These are phyloP conservation scores for Leersia perrieri DNA, from an alignment of 176 grass and related monocot species.

Conservation along the genomic window DNA sequence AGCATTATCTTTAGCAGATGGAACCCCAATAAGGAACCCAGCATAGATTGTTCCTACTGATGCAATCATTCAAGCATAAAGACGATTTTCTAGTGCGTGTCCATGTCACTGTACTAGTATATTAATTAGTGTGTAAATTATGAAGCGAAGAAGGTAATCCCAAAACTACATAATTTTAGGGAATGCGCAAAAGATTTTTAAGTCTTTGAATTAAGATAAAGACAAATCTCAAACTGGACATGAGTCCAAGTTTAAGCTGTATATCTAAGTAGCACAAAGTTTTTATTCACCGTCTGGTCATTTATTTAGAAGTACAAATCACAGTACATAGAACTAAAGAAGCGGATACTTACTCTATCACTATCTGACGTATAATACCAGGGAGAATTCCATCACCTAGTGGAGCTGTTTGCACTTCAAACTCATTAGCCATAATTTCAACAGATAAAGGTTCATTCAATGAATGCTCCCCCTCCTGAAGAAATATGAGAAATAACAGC, in stretches of 20 bases:
- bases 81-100: background rate
- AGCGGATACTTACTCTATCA: constrained; percentile 66
- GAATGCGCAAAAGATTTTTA: background rate
- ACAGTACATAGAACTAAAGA: background rate
- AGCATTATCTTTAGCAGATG: background rate
- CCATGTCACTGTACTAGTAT: background rate
- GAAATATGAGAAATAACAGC: background rate
- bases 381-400: constrained; percentile 74
- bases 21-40: background rate
- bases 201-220: background rate
- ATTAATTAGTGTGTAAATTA: background rate
- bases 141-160: background rate
- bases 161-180: background rate
- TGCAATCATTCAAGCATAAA: background rate
- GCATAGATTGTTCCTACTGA: background rate
- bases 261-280: background rate
- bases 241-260: background rate
- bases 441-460: background rate
- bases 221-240: background rate
- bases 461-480: constrained; percentile 36
- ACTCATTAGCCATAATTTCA: constrained; percentile 12
- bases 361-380: constrained; percentile 76
- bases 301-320: background rate
- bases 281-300: background rate
- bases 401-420: constrained; percentile 82